Evolutionary conservation across 495 filamentous ascomycete genomes (phyloP), one percentile per base, ranked within the genome.

Genomic region (Umbilicaria muhlenbergii): DNA sequence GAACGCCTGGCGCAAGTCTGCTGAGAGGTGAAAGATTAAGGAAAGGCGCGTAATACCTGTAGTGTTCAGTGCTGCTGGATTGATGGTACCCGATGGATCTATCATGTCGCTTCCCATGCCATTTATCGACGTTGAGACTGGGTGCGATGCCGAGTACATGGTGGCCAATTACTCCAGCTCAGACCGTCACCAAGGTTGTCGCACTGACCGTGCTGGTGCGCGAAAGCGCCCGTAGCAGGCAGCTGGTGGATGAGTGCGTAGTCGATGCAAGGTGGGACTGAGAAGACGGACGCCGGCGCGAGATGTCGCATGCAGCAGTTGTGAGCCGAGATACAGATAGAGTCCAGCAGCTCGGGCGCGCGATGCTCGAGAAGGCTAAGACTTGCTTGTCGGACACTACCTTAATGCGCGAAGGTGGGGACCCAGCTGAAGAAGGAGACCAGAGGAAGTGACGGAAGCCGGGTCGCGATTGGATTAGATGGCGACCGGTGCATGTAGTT

Each of bases 41-140:
- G 7, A 42, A 14, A 42, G 16, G 39, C 33, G 34, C 28, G 47
- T 32, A 67, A 55, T 75, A 80, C 77, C 71, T 49, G 71, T 63
- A 36, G 75, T 69, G 55, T 78, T 79, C 63, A 83, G 60, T 12
- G 78, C 80, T 21, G 80, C 80, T 45, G 83, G 83, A 60, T 88
- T 81, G 63, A 88, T 88, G 42, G 83, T 87, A 32, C 79, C 80
- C 45, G 77, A 78, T 46, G 75, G 74, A 70, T 86, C 81, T 51
- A 79, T 70, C 48, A 78, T 70, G 55, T 71, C 74, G 46, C 67
- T 69, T 58, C 67, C 74, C 49, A 77, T 61, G 43, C 74, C 73
- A 62, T 77, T 78, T 63, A 74, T 69, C 53, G 71, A 66, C 21
- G 69, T 58, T 42, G 66, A 60, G 47, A 58, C 49, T 51, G 63